Percentiles rank a stretch among this genome's conserved stretches.
These are phyloP conservation scores for Magnolia kwangsiensis DNA, from an alignment of 164 flowering plant genomes.

Conservation along the genomic window DNA sequence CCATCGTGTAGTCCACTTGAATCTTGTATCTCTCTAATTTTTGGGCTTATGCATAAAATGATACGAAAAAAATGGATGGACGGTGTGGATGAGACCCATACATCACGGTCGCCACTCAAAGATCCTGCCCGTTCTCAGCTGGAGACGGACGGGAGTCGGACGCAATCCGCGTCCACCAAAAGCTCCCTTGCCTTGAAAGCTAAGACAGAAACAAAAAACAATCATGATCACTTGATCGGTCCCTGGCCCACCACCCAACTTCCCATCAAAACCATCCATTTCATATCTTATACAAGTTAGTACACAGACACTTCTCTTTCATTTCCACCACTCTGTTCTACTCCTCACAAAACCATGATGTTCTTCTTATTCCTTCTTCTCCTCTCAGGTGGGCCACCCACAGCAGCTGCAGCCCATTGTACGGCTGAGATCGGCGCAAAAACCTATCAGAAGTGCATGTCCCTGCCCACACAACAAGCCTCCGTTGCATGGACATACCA, in stretches of 20 bases:
- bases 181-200: constrained; percentile 5
- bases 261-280: neutral
- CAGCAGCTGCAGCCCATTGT: constrained; percentile 49
- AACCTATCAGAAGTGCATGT: constrained; percentile 67
- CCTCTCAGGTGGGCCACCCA: constrained; percentile 9
- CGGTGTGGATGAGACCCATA: too few species aligned
- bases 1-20: too few species aligned
- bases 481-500: constrained; percentile 87
- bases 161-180: neutral
- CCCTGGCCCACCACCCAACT: neutral
- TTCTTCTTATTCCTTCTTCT: constrained; percentile 20
- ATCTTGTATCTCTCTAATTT: too few species aligned
- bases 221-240: neutral
- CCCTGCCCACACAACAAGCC: constrained; percentile 79
- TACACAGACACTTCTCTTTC: neutral
- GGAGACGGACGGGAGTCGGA: too few species aligned
- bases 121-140: too few species aligned
- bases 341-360: constrained; percentile 1
- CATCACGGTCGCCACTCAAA: too few species aligned
- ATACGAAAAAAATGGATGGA: too few species aligned
- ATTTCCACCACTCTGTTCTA: neutral
- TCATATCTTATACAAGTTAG: neutral
- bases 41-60: too few species aligned
- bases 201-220: neutral
- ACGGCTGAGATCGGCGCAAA: constrained; percentile 39